Evolutionary conservation across 2,329 filamentous ascomycete genomes (phyloP).

Genomic region (Diaporthe sp.): DNA sequence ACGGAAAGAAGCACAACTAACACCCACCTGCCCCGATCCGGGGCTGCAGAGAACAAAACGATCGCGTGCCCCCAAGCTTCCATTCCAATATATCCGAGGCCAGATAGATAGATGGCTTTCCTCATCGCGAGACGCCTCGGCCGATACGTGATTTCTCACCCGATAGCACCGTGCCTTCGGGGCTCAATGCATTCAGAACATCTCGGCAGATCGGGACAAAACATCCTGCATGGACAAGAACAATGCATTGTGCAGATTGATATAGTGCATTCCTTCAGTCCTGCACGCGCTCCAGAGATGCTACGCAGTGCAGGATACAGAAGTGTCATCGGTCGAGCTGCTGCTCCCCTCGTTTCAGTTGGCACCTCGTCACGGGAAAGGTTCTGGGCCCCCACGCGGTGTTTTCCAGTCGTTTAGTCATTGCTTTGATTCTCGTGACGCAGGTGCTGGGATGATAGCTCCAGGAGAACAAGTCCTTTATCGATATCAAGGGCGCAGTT

Average conservation of each 20-base stretch:
- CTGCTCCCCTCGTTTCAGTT: constrained; percentile 28
- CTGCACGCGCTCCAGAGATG: background rate
- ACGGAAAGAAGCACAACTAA: constrained; percentile 24
- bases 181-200: background rate
- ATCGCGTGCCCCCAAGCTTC: constrained; percentile 22
- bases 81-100: constrained; percentile 30
- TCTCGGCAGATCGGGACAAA: constrained; percentile 18
- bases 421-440: constrained; percentile 33
- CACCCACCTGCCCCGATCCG: constrained; percentile 8
- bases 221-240: constrained; percentile 1
- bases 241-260: background rate
- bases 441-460: constrained; percentile 29
- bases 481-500: constrained; percentile 3
- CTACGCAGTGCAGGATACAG: background rate
- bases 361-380: constrained; percentile 13
- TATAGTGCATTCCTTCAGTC: background rate
- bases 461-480: background rate
- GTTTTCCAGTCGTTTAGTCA: constrained; percentile 33
- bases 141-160: constrained; percentile 24
- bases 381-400: constrained; percentile 23
- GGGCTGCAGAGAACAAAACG: constrained; percentile 13
- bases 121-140: constrained; percentile 21
- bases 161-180: constrained; percentile 6
- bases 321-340: constrained; percentile 19
- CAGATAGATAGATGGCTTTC: constrained; percentile 3